phyloP scores from a whole-genome alignment of 139 green algal species.

The Asterochloris erici region DNA sequence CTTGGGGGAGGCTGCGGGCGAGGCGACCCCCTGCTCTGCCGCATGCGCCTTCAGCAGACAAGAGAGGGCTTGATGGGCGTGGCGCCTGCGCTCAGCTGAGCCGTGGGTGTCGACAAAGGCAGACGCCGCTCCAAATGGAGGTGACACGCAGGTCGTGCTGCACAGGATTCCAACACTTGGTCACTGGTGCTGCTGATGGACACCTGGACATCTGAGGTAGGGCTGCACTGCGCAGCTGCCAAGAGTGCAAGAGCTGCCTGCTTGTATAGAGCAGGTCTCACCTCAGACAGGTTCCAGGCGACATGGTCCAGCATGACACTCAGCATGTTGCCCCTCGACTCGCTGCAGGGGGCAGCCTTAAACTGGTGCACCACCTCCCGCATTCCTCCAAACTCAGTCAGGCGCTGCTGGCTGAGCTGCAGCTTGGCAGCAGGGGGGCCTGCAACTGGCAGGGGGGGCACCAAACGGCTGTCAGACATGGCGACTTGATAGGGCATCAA shows the following conservation, averaged over 20 bases:
- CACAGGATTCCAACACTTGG: not conserved
- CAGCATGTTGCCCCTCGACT: slow-evolving; percentile 22
- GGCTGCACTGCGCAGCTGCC: not conserved
- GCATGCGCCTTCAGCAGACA: too few species aligned
- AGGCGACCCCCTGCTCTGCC: too few species aligned
- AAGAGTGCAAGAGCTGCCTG: not conserved
- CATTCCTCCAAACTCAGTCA: slow-evolving; percentile 41
- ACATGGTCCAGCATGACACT: slow-evolving; percentile 5
- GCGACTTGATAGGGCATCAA: too few species aligned
- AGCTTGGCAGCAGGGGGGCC: slow-evolving; percentile 5
- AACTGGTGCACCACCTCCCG: slow-evolving; percentile 28
- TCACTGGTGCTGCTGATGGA: not conserved
- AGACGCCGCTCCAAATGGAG: not conserved
- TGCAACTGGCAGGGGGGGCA: not conserved
- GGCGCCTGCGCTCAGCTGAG: not conserved
- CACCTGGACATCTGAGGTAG: not conserved
- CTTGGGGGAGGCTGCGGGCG: too few species aligned
- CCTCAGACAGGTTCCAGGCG: not conserved
- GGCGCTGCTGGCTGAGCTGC: slow-evolving; percentile 19
- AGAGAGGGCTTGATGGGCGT: too few species aligned
- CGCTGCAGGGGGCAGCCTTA: slow-evolving; percentile 18
- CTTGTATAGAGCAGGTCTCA: not conserved
- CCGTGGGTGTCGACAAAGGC: not conserved
- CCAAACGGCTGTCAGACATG: not conserved
- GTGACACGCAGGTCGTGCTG: not conserved